Conservation (phyloP, 441 rosid species). For the Sinapis alba region DNA sequence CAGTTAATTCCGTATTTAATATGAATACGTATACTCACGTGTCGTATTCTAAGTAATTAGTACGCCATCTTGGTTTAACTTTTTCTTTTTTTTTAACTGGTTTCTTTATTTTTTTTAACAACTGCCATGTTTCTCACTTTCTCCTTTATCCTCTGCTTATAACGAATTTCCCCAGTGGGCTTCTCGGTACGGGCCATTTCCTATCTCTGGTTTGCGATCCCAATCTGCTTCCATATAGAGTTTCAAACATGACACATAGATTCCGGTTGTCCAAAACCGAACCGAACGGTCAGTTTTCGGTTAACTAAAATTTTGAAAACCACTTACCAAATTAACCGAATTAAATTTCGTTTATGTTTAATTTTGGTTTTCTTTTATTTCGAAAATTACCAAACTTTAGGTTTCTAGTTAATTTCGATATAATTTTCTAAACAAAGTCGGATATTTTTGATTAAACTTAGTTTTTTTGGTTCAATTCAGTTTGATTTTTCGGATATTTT, state of each 20-base stretch:
- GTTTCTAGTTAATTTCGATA: no score
- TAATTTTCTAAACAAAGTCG: no score
- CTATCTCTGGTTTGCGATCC: not conserved
- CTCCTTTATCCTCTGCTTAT: not conserved
- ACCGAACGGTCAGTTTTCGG: no score
- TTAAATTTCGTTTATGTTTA: no score
- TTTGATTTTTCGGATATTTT: no score
- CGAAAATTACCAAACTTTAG: no score
- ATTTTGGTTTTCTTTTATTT: no score
- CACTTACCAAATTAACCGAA: no score
- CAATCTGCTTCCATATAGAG: not conserved
- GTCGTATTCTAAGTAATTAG: conserved; percentile 20
- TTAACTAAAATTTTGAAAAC: no score
- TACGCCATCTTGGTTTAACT: not conserved
- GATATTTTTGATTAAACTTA: no score
- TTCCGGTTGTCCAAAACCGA: no score
- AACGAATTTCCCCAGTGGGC: not conserved
- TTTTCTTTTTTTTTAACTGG: not conserved
- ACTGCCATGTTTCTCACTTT: not conserved
- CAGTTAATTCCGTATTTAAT: conserved; percentile 37
- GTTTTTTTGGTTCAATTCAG: no score
- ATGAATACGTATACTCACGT: conserved; percentile 36
- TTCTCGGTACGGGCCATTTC: not conserved
- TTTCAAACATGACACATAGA: not conserved
- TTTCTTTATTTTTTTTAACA: not conserved